Evolutionary conservation across 768 basidiomycete species (phyloP).

Genomic region (Rhodosporidiobolus odoratus): DNA sequence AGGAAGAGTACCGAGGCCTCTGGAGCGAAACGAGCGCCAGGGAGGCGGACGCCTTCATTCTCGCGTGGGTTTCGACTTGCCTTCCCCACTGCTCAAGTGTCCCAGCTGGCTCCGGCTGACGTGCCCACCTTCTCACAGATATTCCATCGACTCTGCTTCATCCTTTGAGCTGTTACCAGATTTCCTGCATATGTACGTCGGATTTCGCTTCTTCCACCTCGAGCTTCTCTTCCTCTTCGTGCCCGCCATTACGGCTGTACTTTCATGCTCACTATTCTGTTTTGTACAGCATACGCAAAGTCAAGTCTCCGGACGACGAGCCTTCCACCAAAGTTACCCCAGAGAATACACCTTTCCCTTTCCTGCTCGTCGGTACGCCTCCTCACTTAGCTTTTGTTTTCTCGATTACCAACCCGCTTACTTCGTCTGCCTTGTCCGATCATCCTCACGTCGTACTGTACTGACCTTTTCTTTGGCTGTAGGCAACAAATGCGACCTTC

Average conservation of each 20-base stretch:
- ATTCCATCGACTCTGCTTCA: constrained; percentile 22
- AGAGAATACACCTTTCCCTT: constrained; percentile 34
- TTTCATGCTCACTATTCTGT: background rate
- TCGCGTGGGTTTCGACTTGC: constrained; percentile 11
- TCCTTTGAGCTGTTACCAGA: constrained; percentile 31
- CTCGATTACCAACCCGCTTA: background rate
- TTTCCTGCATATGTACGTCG: constrained; percentile 23
- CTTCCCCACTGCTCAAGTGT: too few relatives aligned
- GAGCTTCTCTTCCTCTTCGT: background rate
- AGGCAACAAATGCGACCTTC: constrained; percentile 33
- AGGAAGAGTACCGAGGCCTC: constrained; percentile 32
- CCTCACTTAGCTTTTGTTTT: too few relatives aligned
- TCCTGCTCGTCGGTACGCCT: constrained; percentile 28
- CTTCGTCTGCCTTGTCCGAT: background rate
- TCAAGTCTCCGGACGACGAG: constrained; percentile 12
- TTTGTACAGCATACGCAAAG: constrained; percentile 21
- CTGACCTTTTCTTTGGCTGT: background rate
- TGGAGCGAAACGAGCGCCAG: constrained; percentile 19
- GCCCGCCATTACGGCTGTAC: background rate
- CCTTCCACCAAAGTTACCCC: constrained; percentile 17
- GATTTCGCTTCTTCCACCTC: background rate
- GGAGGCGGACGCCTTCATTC: constrained; percentile 32
- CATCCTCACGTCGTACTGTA: background rate
- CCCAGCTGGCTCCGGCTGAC: background rate
- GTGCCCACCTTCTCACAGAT: background rate